phyloP scores from a whole-genome alignment of 768 basidiomycete genomes.

The Tylopilus felleus region DNA sequence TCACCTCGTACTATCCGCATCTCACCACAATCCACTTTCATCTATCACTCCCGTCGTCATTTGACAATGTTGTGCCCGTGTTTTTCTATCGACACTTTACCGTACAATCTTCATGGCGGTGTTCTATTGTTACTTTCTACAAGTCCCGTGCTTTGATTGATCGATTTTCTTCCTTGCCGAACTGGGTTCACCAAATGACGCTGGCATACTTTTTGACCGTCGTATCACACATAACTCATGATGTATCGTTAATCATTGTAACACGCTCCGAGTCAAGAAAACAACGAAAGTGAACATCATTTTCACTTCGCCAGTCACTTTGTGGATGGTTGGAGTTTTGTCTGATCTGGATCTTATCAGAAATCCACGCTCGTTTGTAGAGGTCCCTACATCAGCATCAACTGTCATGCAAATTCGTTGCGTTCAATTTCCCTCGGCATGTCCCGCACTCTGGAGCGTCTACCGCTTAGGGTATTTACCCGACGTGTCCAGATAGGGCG shows the following conservation, averaged over 20 bases:
- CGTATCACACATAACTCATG: background rate
- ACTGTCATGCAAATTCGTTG: too few species aligned
- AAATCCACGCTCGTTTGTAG: too few species aligned
- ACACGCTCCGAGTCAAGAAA: background rate
- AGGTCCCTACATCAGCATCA: too few species aligned
- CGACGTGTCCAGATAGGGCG: background rate
- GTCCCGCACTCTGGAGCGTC: background rate
- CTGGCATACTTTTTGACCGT: conserved; percentile 6
- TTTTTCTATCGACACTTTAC: conserved; percentile 1
- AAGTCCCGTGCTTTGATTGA: background rate
- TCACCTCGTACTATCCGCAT: background rate
- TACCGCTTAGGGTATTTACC: background rate
- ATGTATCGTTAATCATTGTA: conserved; percentile 7
- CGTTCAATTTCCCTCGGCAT: background rate
- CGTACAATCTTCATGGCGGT: background rate
- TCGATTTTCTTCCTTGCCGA: background rate
- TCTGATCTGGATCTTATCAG: background rate
- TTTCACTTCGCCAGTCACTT: background rate
- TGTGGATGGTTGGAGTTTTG: background rate
- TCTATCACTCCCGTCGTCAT: background rate
- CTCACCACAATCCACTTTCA: background rate
- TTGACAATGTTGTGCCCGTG: background rate
- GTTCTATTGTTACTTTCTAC: background rate
- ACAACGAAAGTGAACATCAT: background rate
- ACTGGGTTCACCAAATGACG: conserved; percentile 9